Percentiles rank a stretch among this genome's conserved stretches.
Conservation (phyloP, 2,329 filamentous ascomycete genomes). For the Bipolaris sorokiniana region DNA sequence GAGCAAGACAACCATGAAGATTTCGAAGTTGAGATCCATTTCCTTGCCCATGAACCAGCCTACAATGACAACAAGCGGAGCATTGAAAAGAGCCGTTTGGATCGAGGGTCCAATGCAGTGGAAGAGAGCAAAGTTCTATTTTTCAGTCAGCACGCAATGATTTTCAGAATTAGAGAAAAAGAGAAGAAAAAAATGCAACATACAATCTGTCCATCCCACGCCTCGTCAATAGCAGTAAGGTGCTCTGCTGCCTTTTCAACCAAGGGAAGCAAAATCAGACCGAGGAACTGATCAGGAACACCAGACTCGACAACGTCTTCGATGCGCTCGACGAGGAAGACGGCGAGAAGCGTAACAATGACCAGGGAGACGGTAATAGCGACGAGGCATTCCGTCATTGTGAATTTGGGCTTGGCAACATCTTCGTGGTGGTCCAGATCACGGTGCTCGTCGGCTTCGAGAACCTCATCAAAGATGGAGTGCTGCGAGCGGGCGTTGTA, state of each 20-base stretch:
- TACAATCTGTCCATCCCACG: constrained; percentile 76
- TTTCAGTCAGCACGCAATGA: neutral
- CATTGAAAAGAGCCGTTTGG: constrained; percentile 88
- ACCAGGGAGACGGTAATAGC: constrained; percentile 69
- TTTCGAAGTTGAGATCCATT: constrained; percentile 84
- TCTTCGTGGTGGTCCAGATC: constrained; percentile 70
- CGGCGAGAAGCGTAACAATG: constrained; percentile 74
- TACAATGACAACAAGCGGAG: constrained; percentile 80
- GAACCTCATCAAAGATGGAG: constrained; percentile 76
- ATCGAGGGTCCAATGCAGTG: constrained; percentile 87
- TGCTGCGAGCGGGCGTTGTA: constrained; percentile 80
- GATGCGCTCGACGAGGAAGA: constrained; percentile 77
- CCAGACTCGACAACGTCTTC: constrained; percentile 63
- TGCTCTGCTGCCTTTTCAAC: constrained; percentile 90
- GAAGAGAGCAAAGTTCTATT: constrained; percentile 75
- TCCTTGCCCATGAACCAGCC: constrained; percentile 75
- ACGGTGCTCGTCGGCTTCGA: constrained; percentile 71
- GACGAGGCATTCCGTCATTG: constrained; percentile 73
- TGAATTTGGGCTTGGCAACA: constrained; percentile 69
- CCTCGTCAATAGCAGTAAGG: constrained; percentile 81
- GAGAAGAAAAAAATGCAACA: neutral
- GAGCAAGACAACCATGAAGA: constrained; percentile 83
- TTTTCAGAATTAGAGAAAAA: neutral
- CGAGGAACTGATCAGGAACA: constrained; percentile 62
- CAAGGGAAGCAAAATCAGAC: constrained; percentile 78